Conservation (phyloP, 73 alveolate genomes). For the Urostyla sp. region DNA sequence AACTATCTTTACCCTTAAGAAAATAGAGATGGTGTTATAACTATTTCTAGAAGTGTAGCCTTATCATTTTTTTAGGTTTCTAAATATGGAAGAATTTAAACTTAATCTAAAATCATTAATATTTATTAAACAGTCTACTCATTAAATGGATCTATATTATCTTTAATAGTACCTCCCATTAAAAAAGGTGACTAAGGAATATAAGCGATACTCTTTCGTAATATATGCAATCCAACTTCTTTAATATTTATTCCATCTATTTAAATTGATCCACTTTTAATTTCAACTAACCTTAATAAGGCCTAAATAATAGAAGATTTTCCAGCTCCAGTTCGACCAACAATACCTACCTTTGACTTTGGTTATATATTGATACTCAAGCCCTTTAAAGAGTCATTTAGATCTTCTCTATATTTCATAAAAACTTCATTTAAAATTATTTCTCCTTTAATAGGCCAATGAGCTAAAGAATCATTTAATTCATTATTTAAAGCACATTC, state of each 20-base stretch:
- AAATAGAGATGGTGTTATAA: constrained; percentile 34
- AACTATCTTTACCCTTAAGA: constrained; percentile 80
- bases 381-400: constrained; percentile 62
- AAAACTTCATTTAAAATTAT: constrained; percentile 74
- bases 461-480: background rate
- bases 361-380: constrained; percentile 38
- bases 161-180: constrained; percentile 82
- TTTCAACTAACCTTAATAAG: constrained; percentile 86
- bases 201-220: constrained; percentile 77
- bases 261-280: constrained; percentile 73
- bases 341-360: constrained; percentile 80
- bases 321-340: constrained; percentile 96
- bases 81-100: constrained; percentile 26
- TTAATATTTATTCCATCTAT: constrained; percentile 86
- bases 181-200: constrained; percentile 90
- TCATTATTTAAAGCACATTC: constrained; percentile 43
- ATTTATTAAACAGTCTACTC: constrained; percentile 49
- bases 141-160: constrained; percentile 88
- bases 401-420: constrained; percentile 69
- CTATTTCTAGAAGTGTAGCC: too few species aligned
- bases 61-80: constrained; percentile 23
- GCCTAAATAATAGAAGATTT: constrained; percentile 89
- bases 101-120: constrained; percentile 1
- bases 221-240: constrained; percentile 69
- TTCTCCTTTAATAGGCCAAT: constrained; percentile 77